Percentiles rank a stretch among this genome's conserved stretches.
phyloP scores from a whole-genome alignment of 345 rosid genomes.

The Citrus hindsii region DNA sequence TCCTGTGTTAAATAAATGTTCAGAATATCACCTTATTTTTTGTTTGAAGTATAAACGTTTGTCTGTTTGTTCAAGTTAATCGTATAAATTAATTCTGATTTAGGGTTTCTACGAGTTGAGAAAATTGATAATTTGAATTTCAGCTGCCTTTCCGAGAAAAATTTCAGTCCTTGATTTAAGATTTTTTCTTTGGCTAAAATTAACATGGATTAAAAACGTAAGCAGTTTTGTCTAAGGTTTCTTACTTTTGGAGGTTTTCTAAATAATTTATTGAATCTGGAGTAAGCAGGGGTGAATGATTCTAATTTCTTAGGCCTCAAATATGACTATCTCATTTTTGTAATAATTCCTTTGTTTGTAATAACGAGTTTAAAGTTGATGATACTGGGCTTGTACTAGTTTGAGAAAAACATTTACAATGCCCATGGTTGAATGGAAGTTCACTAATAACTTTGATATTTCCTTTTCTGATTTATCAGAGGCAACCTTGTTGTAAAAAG shows the following conservation, averaged over 20 bases:
- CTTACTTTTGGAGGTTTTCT: background rate
- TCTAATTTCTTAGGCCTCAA: background rate
- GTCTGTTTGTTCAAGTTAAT: background rate
- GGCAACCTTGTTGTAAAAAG: conserved; percentile 82
- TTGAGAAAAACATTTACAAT: background rate
- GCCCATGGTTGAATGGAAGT: background rate
- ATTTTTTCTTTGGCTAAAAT: background rate
- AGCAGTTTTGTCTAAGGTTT: background rate
- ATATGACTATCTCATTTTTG: background rate
- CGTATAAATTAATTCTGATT: background rate
- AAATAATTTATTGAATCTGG: background rate
- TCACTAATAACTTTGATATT: background rate
- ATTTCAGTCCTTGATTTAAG: background rate
- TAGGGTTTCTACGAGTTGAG: conserved; percentile 1
- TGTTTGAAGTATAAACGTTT: background rate
- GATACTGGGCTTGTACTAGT: background rate
- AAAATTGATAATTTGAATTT: background rate
- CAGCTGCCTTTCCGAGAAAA: background rate
- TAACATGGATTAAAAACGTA: background rate
- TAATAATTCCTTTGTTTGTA: background rate
- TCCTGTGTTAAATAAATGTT: no score
- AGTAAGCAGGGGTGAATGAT: background rate
- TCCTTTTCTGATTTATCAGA: conserved; percentile 33
- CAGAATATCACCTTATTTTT: background rate
- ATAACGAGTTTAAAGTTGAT: background rate